These are phyloP conservation scores for Taphrina betulina DNA, from an alignment of 1,139 yeast genomes.

Conservation along the genomic window DNA sequence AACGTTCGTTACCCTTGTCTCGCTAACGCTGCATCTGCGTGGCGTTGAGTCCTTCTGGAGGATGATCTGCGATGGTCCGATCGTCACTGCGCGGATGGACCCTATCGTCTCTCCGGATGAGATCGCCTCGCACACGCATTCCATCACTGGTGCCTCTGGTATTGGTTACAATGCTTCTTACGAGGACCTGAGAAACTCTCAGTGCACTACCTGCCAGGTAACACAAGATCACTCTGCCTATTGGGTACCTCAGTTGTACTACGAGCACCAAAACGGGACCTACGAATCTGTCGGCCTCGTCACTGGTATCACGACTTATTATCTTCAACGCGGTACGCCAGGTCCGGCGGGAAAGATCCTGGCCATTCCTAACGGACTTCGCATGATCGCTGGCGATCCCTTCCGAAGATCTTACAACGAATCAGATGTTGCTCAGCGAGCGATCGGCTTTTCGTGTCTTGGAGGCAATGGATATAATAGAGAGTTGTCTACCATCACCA, in stretches of 20 bases:
- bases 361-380: conserved; percentile 31
- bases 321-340: conserved; percentile 29
- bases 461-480: conserved; percentile 26
- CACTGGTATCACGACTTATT: conserved; percentile 30
- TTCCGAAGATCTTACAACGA: conserved; percentile 19
- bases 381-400: conserved; percentile 32
- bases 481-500: conserved; percentile 4
- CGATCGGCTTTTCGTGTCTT: conserved; percentile 32
- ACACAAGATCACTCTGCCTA: conserved; percentile 32
- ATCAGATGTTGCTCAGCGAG: conserved; percentile 23
- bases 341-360: conserved; percentile 28
- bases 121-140: conserved; percentile 28
- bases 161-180: conserved; percentile 11
- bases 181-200: conserved; percentile 15
- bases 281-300: conserved; percentile 23
- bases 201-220: conserved; percentile 33
- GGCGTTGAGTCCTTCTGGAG: conserved; percentile 28
- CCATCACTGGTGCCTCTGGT: conserved; percentile 23
- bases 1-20: conserved; percentile 17
- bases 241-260: conserved; percentile 34
- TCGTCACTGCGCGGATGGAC: conserved; percentile 30
- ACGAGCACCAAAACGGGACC: conserved; percentile 22
- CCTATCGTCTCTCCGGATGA: conserved; percentile 29
- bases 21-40: conserved; percentile 8
- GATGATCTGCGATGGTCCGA: conserved; percentile 21